Base-by-base conservation (phyloP, 441 rosid species). In the Gossypium gossypioides region DNA sequence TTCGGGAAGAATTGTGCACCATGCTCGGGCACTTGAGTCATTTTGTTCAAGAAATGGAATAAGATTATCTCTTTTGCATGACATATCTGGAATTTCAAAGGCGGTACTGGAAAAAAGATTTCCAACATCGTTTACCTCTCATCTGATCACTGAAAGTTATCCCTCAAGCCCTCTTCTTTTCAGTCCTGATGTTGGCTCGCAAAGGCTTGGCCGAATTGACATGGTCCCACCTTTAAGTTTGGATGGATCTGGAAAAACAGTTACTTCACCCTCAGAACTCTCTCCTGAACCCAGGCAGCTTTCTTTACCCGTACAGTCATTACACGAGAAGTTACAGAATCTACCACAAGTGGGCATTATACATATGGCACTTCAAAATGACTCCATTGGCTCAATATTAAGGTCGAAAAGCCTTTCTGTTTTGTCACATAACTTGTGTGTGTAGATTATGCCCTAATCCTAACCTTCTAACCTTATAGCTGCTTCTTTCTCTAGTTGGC, bases 211-310 rank as follows among this genome's bases (percentile, higher is more conserved):
- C 37, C 83, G 87, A 75, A 88, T 89, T 12, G 97, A 92, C 66
- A 81, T 87, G 90, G 94, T 94, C 75, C 99, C 97, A 18, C 97
- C 97, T 57, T 86, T 90, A 77, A 89, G 91, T 83, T 86, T 92
- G 87, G 99, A 92, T 77, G 96, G 90, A 46, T 58, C 83, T 24
- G 90, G 83, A 75, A 94, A 89, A 80, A 70, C 79, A 52, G 74
- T 75, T 69, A 3, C 79, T 40, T 88, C 97, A 5, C 92, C 92
- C 3, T 96, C 96, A 68, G 72, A 72, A 62, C 88, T 94, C 25
- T 24, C 8, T 80, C 81, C 86, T 74, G 84, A 75, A 46, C 89
- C 78, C 62, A 86, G 86, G 75, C 94, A 84, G 55, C 87, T 90
- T 64, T 87, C 92, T 77, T 84, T 85, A 72, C 96, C 90, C 15